These are phyloP conservation scores for Penicillium sumatraense DNA, from an alignment of 2,329 filamentous ascomycete species.

Conservation along the genomic window DNA sequence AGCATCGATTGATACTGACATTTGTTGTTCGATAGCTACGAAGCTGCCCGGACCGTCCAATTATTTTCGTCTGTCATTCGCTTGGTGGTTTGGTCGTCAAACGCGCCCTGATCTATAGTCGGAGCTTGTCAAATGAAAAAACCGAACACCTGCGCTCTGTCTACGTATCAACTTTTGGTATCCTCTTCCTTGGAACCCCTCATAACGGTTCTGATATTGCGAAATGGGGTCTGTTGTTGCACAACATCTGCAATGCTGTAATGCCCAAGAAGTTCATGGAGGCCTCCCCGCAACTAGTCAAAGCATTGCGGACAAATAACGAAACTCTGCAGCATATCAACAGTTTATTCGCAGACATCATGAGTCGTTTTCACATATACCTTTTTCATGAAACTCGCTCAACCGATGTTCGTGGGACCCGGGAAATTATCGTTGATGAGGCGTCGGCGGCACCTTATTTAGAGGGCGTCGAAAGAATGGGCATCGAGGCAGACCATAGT, in stretches of 20 bases:
- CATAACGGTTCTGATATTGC: conserved; percentile 72
- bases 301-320: conserved; percentile 73
- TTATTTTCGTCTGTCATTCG: conserved; percentile 77
- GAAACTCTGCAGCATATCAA: conserved; percentile 77
- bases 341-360: conserved; percentile 71
- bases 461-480: conserved; percentile 72
- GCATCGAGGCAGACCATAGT: conserved; percentile 74
- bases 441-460: conserved; percentile 71
- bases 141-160: conserved; percentile 70
- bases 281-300: conserved; percentile 69
- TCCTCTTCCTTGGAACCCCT: conserved; percentile 78
- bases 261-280: conserved; percentile 70
- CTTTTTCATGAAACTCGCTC: conserved; percentile 78
- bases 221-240: conserved; percentile 69
- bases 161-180: conserved; percentile 74
- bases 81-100: conserved; percentile 75
- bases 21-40: conserved; percentile 37
- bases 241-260: conserved; percentile 69
- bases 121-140: conserved; percentile 62
- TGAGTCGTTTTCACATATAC: conserved; percentile 72
- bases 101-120: conserved; percentile 69
- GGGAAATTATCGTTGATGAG: conserved; percentile 69
- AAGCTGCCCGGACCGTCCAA: conserved; percentile 63
- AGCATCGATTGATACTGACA: not conserved
- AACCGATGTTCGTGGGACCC: conserved; percentile 69